Evolutionary conservation across 768 basidiomycete species (phyloP), one percentile per base, ranked within the genome.

Genomic region (Termitomyces sp.): DNA sequence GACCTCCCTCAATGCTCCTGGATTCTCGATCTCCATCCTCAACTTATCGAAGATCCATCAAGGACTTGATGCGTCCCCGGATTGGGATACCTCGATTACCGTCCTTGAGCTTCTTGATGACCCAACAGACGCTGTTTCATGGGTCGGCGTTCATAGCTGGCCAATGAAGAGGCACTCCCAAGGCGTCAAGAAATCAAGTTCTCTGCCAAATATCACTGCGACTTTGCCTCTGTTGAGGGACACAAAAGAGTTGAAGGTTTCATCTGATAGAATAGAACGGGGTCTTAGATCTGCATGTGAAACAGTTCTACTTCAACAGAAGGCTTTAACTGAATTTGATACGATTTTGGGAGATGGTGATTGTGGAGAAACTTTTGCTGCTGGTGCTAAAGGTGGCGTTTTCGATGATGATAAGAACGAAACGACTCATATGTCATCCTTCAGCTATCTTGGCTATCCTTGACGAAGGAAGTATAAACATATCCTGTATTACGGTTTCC

Each of bases 291-390:
- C 66, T 2, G 80, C 81, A 1, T 78, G 78, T 57, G 25, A 69
- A 47, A 65, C 68, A 2, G 74, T 85, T 27, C 72, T 85, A 17
- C 62, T 59, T 4, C 75, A 77, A 7, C 79, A 83, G 60, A 68
- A 70, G 3, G 80, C 82, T 12, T 70, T 87, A 62, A 87, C 85
- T 4, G 68, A 73, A 34, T 84, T 76, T 63, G 86, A 87, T 65
- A 83, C 82, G 9, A 71, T 85, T 27, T 74, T 81, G 8, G 84
- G 85, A 27, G 85, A 87, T 66, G 85, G 84, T 6, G 84, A 86
- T 64, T 84, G 83, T 46, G 84, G 85, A 9, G 70, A 79, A 38
- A 85, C 83, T 7, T 82, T 85, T 58, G 73, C 79, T 9, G 70
- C 77, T 3, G 84, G 85, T 10, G 75, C 76, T 7, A 67, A 58